Conservation (phyloP, 495 filamentous ascomycete species). For the Aspergillus funiculosus region DNA sequence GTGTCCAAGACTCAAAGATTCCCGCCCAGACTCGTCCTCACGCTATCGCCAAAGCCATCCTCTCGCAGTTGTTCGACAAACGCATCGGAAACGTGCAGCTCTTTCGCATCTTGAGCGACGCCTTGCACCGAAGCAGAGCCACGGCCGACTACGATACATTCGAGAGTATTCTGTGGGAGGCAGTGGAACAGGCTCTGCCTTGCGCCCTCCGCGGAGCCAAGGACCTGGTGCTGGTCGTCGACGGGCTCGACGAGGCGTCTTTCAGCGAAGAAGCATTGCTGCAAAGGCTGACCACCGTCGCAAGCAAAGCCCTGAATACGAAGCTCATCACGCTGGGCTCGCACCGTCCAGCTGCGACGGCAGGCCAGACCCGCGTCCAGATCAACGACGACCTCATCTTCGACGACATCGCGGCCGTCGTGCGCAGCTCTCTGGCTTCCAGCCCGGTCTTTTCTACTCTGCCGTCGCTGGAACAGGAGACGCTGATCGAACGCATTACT, state of each 20-base stretch:
- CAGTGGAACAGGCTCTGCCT: constrained; percentile 14
- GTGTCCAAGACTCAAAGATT: constrained; percentile 11
- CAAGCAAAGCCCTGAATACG: constrained; percentile 21
- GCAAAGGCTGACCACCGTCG: constrained; percentile 23
- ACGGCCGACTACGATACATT: constrained; percentile 25
- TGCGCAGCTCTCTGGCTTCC: constrained; percentile 15
- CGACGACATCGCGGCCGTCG: constrained; percentile 23
- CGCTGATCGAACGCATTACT: constrained; percentile 27
- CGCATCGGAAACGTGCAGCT: constrained; percentile 37
- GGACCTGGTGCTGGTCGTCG: constrained; percentile 34
- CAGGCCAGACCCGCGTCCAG: constrained; percentile 8
- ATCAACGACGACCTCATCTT: constrained; percentile 22
- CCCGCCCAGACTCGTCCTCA: constrained; percentile 16
- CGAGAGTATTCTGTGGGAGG: constrained; percentile 21
- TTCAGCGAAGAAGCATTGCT: constrained; percentile 27
- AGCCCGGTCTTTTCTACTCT: constrained; percentile 7
- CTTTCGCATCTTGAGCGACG: constrained; percentile 31
- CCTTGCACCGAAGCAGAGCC: constrained; percentile 26
- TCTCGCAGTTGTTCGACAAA: constrained; percentile 37
- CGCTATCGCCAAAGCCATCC: constrained; percentile 28
- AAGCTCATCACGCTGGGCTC: constrained; percentile 35
- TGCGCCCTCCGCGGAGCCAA: constrained; percentile 29
- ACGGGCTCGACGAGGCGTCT: constrained; percentile 35
- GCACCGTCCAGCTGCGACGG: constrained; percentile 18
- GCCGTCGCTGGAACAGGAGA: constrained; percentile 21